Base-by-base conservation (phyloP, 805 yeast species). In the Maudiozyma turicensis region DNA sequence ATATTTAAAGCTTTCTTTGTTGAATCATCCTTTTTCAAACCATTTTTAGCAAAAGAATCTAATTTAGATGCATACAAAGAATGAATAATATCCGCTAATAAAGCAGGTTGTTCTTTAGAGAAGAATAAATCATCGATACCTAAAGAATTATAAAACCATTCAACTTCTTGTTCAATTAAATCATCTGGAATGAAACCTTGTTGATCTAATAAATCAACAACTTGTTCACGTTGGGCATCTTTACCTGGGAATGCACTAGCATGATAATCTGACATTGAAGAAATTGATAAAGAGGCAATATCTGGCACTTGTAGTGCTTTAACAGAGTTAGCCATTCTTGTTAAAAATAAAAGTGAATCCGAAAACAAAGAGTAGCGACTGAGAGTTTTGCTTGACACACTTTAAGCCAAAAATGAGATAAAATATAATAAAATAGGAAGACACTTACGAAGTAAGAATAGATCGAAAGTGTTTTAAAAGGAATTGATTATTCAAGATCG, bases 111-210 rank as follows among this genome's bases (percentile, higher is more conserved):
- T 63, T 91, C 96, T 54, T 84, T 80, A 41, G 93, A 93, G 64
- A 91, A 90, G 68, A 86, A 91, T 32, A 87, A 83, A 62, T 89
- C 96, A 63, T 90, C 96, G 51, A 91, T 88, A 30, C 96, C 96
- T 55, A 91, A 74, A 40, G 78, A 69, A 50, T 84, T 80, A 71
- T 93, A 93, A 65, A 91, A 90, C 95, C 96, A 89, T 51, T 74
- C 77, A 7, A 91, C 82, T 69, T 91, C 98, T 48, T 77, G 73
- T 67, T 89, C 96, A 55, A 91, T 86, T 58, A 88, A 73, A 49
- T 78, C 69, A 58, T 86, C 95, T 8, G 98, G 99, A 52, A 91
- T 86, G 62, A 91, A 86, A 0, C 96, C 98, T 34, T 83, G 80
- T 48, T 77, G 74, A 63, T 88, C 95, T 49, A 91, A 71, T 40